Evolutionary conservation across 805 yeast species (phyloP).

Genomic region (Spencermartinsiella europaea): DNA sequence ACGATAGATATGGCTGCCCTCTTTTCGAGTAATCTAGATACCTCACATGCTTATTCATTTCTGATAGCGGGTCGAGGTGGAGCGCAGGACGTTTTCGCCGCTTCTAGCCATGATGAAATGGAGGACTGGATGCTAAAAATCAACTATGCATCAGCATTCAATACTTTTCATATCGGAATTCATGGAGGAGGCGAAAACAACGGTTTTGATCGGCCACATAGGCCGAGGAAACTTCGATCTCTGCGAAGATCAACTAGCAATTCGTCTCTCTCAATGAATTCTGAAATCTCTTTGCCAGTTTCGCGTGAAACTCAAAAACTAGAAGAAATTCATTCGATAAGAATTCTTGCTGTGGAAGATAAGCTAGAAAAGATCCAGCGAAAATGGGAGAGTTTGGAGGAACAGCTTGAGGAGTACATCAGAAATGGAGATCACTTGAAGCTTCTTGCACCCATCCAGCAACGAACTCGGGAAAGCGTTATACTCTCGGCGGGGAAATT

Average conservation of each 20-base stretch:
- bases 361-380: conserved; percentile 35
- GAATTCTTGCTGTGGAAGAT: conserved; percentile 27
- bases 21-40: conserved; percentile 13
- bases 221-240: not conserved
- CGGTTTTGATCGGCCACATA: not conserved
- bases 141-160: conserved; percentile 47
- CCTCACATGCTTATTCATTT: conserved; percentile 22
- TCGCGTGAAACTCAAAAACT: not conserved
- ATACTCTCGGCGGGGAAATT: conserved; percentile 42
- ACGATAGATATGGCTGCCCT: conserved; percentile 41
- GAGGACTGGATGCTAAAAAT: conserved; percentile 56
- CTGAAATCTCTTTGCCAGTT: not conserved
- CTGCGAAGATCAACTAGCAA: conserved; percentile 3
- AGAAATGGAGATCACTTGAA: conserved; percentile 37
- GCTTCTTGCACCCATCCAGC: conserved; percentile 50
- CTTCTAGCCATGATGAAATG: conserved; percentile 42
- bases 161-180: conserved; percentile 34
- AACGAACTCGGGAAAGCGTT: conserved; percentile 48
- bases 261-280: conserved; percentile 1
- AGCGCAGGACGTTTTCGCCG: conserved; percentile 37
- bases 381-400: conserved; percentile 27
- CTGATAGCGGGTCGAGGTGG: conserved; percentile 29
- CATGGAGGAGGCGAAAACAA: conserved; percentile 13
- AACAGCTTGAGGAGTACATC: conserved; percentile 36
- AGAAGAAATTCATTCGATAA: conserved; percentile 14